Evolutionary conservation across 306 rosid species (phyloP).

Genomic region (Prunus fruticosa): DNA sequence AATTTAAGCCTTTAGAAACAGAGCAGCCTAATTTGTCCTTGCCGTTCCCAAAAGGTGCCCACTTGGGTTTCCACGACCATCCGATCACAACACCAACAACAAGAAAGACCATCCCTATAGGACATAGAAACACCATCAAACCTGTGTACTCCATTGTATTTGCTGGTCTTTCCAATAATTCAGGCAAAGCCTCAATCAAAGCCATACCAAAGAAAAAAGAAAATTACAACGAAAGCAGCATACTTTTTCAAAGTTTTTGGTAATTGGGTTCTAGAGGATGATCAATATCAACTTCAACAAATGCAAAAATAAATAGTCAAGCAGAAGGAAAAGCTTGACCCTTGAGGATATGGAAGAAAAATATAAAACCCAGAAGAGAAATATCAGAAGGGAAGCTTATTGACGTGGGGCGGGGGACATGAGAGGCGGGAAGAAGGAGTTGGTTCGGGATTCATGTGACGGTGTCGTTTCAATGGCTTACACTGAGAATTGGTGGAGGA

Average conservation of each 20-base stretch:
- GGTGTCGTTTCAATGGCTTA: slow-evolving; percentile 21
- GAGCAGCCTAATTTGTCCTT: slow-evolving; percentile 20
- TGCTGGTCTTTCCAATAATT: slow-evolving; percentile 21
- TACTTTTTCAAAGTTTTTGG: not conserved
- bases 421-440: slow-evolving; percentile 13
- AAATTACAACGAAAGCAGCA: not conserved
- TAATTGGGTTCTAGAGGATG: not conserved
- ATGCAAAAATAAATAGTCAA: not conserved
- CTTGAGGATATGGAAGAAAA: not conserved
- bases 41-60: slow-evolving; percentile 46
- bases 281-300: not conserved
- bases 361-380: slow-evolving; percentile 25
- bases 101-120: slow-evolving; percentile 71
- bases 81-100: slow-evolving; percentile 81
- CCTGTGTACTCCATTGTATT: slow-evolving; percentile 1
- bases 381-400: not conserved
- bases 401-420: slow-evolving; percentile 1
- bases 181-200: slow-evolving; percentile 22
- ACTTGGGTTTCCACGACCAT: slow-evolving; percentile 92
- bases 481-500: not conserved
- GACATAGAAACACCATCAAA: slow-evolving; percentile 15
- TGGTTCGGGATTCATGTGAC: not conserved
- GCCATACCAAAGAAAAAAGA: slow-evolving; percentile 17
- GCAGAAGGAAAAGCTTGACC: not conserved
- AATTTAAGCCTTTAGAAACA: not conserved